These are phyloP conservation scores for Dovyalis caffra DNA, from an alignment of 345 rosid genomes.

Conservation along the genomic window DNA sequence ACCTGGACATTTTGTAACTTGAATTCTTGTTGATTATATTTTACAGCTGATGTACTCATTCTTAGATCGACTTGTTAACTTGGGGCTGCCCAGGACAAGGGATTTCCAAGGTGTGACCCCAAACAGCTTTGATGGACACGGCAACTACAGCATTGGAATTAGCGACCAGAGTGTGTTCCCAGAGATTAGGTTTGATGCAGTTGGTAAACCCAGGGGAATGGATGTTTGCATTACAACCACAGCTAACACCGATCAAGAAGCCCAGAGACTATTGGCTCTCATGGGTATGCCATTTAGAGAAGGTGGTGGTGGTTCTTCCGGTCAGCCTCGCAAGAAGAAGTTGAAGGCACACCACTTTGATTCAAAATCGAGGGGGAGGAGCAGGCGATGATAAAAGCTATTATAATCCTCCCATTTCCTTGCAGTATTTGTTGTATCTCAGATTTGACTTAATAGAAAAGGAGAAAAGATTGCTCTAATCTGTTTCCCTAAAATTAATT, in stretches of 20 bases:
- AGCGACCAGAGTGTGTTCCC: constrained; percentile 88
- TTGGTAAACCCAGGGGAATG: constrained; percentile 83
- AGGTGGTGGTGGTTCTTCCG: constrained; percentile 34
- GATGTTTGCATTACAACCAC: constrained; percentile 89
- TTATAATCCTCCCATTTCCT: not conserved
- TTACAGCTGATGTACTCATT: constrained; percentile 84
- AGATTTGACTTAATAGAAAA: not conserved
- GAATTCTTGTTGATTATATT: constrained; percentile 9
- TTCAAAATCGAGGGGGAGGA: constrained; percentile 53
- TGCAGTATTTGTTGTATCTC: not conserved
- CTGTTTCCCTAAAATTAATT: not conserved
- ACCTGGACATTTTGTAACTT: not conserved
- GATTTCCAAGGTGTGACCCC: constrained; percentile 87
- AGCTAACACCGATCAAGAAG: constrained; percentile 80
- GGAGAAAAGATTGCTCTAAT: not conserved
- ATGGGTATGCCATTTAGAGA: constrained; percentile 98
- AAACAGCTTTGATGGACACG: constrained; percentile 90
- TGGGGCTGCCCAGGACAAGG: constrained; percentile 90
- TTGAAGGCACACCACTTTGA: constrained; percentile 76
- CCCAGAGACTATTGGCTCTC: constrained; percentile 65
- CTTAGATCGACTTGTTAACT: constrained; percentile 82
- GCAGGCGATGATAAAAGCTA: constrained; percentile 40
- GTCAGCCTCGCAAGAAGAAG: constrained; percentile 61
- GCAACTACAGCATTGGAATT: constrained; percentile 83
- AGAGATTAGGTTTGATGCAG: constrained; percentile 63